These are phyloP conservation scores for Paraconiothyrium sp. DNA, from an alignment of 2,329 filamentous ascomycete genomes.

Conservation along the genomic window DNA sequence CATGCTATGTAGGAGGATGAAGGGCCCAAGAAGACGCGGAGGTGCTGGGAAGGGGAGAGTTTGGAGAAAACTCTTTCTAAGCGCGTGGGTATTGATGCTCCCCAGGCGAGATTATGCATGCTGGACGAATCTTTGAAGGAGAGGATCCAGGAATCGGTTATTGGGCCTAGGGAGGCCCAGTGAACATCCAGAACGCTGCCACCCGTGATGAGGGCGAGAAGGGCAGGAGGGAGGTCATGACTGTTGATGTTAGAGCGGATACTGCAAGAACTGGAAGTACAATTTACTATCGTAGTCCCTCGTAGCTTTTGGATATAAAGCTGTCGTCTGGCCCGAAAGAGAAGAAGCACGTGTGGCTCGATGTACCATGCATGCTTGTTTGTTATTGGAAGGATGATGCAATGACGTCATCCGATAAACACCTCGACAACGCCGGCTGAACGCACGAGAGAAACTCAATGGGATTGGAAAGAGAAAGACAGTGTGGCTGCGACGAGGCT, in stretches of 20 bases:
- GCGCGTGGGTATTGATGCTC: slow-evolving; percentile 31
- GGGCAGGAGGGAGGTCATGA: slow-evolving; percentile 39
- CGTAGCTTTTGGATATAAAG: slow-evolving; percentile 43
- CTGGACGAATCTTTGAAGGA: slow-evolving; percentile 40
- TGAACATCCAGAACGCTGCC: slow-evolving; percentile 39
- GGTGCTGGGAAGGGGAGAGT: slow-evolving; percentile 40
- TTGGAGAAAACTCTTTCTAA: slow-evolving; percentile 34
- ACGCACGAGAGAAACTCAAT: not conserved
- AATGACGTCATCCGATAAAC: slow-evolving; percentile 39
- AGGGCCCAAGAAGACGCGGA: slow-evolving; percentile 44
- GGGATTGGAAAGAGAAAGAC: not conserved
- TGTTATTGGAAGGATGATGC: slow-evolving; percentile 33
- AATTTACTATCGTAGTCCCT: slow-evolving; percentile 44
- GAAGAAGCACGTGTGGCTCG: slow-evolving; percentile 42
- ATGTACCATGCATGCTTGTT: slow-evolving; percentile 37
- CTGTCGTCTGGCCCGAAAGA: slow-evolving; percentile 46
- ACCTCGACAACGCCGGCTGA: not conserved
- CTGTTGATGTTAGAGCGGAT: slow-evolving; percentile 27
- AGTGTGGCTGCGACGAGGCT: not conserved
- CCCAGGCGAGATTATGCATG: slow-evolving; percentile 42
- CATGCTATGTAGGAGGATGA: slow-evolving; percentile 46
- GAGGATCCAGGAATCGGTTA: slow-evolving; percentile 45
- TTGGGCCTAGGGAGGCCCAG: slow-evolving; percentile 43
- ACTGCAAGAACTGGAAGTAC: not conserved
- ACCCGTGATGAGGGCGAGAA: slow-evolving; percentile 37